Percentiles rank a stretch among this genome's conserved stretches.
Conservation (phyloP, 75 land plant species). For the Pinus tabuliformis region DNA sequence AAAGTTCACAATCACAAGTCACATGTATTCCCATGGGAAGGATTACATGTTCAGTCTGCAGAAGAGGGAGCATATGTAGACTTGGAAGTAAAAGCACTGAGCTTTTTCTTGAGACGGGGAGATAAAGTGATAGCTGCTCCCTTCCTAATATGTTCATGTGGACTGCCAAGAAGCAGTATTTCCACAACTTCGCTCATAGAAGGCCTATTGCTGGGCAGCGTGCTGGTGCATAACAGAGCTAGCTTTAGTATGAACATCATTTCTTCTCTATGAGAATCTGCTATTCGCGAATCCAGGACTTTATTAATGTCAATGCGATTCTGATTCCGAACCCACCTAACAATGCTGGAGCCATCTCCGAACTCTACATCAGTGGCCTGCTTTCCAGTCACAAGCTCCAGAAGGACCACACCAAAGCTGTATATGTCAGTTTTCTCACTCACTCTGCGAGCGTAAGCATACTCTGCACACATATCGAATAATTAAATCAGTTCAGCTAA, state of each 20-base stretch:
- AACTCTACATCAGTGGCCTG: slow-evolving; percentile 23
- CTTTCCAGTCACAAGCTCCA: slow-evolving; percentile 32
- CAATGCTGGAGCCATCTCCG: slow-evolving; percentile 24
- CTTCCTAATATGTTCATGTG: not conserved
- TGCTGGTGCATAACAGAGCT: slow-evolving; percentile 26
- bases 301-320: not conserved
- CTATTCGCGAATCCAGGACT: not conserved
- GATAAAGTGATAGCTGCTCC: not conserved
- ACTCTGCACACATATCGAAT: slow-evolving; percentile 20
- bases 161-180: slow-evolving; percentile 6
- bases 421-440: slow-evolving; percentile 35
- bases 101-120: not conserved
- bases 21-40: no score
- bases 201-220: slow-evolving; percentile 17
- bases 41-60: not conserved
- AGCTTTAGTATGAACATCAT: slow-evolving; percentile 2
- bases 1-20: no score
- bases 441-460: slow-evolving; percentile 26
- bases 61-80: not conserved
- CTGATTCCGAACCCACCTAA: slow-evolving; percentile 24
- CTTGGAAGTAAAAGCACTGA: not conserved
- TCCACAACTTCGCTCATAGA: slow-evolving; percentile 28
- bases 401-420: slow-evolving; percentile 35
- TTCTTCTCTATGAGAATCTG: not conserved
- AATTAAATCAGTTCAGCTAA: no score